Base-by-base conservation (phyloP, 257 asterid genomes). In the Forsythia suspensa region DNA sequence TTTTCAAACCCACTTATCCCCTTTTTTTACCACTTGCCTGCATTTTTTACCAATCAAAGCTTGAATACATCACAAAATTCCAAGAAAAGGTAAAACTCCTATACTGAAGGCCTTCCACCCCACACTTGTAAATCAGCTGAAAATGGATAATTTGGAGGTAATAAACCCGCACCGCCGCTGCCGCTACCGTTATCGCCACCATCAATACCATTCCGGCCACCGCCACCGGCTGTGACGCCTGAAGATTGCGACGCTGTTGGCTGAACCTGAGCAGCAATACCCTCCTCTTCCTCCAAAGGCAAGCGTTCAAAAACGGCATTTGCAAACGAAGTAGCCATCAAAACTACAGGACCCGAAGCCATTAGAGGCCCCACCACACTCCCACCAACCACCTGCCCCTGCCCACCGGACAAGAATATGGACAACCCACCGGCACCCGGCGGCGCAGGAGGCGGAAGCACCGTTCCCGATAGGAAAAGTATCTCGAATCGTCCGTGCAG, bases 361-460 rank as follows among this genome's bases (percentile, higher is more conserved):
- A 78, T 52, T 59, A 91, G 70, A 38, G 92, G 95, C 11, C 91
- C 93, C 79, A 87, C 93, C 24, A 91, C 93, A 11, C 79, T 74
- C 29, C 96, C 96, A 1, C 96, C 96, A 18, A 91, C 93, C 20
- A 91, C 91, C 80, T 90, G 96, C 70, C 96, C 97, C 85, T 88
- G 93, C 3, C 90, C 92, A 7, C 97, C 95, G 0, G 91, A 82
- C 55, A 91, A 70, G 79, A 88, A 91, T 75, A 91, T 90, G 9
- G 93, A 87, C 16, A 91, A 66, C 0, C 95, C 95, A 2, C 92
- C 87, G 0, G 95, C 90, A 15, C 87, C 91, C 0, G 97, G 95
- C 38, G 97, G 97, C 63, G 97, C 97, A 0, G 97, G 97, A 5
- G 97, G 97, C n/a, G 97, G 97, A n/a, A 91, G 89, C 52, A 90